A percentile compares a stretch with the other conserved stretches of the same genome.
phyloP scores from a whole-genome alignment of 805 yeast species.

The Kodamaea fukazawae region DNA sequence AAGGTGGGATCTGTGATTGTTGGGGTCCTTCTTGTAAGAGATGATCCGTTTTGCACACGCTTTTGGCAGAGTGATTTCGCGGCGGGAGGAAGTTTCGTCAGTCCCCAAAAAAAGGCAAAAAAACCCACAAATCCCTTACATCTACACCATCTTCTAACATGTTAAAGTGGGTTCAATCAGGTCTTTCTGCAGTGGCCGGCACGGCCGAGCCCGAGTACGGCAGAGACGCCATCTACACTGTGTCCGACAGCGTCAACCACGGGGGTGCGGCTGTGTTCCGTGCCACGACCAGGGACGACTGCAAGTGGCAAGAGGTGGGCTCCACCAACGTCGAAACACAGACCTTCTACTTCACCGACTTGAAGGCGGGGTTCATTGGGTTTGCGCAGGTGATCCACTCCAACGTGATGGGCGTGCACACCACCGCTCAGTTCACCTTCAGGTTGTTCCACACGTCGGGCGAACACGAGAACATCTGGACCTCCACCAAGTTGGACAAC shows the following conservation, averaged over 20 bases:
- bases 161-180: slow-evolving; percentile 83
- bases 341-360: slow-evolving; percentile 78
- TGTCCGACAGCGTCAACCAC: slow-evolving; percentile 51
- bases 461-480: slow-evolving; percentile 61
- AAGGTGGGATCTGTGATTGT: too few relatives aligned
- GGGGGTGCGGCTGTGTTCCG: slow-evolving; percentile 47
- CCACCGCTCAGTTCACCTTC: slow-evolving; percentile 92
- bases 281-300: slow-evolving; percentile 62
- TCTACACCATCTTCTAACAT: slow-evolving; percentile 30
- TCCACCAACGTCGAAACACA: slow-evolving; percentile 94
- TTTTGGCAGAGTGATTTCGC: too few relatives aligned
- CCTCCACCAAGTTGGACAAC: slow-evolving; percentile 84
- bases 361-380: slow-evolving; percentile 64
- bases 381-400: slow-evolving; percentile 96
- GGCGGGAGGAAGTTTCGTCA: too few relatives aligned
- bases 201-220: slow-evolving; percentile 98
- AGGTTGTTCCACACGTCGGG: slow-evolving; percentile 58
- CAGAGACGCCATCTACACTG: slow-evolving; percentile 84
- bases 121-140: neutral
- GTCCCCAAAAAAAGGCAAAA: slow-evolving; percentile 5
- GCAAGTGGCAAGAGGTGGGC: slow-evolving; percentile 69
- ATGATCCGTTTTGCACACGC: too few relatives aligned
- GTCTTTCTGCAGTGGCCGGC: slow-evolving; percentile 93
- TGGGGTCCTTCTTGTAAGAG: too few relatives aligned
- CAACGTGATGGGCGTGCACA: slow-evolving; percentile 80